phyloP scores from a whole-genome alignment of 2,329 filamentous ascomycete genomes.

The Diaporthe ilicicola region DNA sequence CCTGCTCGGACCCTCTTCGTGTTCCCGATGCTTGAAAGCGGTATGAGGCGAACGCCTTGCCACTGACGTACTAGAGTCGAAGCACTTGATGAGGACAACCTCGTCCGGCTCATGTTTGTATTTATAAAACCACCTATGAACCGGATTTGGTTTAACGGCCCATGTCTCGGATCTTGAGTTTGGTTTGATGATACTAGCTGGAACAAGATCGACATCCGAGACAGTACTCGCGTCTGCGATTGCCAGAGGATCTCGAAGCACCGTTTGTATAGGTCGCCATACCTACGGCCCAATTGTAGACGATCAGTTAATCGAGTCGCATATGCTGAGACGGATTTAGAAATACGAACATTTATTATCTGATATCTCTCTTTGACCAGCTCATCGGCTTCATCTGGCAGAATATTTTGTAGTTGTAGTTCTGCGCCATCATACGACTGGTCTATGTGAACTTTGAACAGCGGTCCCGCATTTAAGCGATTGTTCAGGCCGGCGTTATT shows the following conservation, averaged over 20 bases:
- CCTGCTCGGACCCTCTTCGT: constrained; percentile 46
- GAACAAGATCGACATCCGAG: constrained; percentile 49
- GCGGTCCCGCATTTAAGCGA: constrained; percentile 62
- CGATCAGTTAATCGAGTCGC: neutral
- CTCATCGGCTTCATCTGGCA: constrained; percentile 37
- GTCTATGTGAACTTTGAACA: constrained; percentile 58
- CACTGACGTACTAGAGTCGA: constrained; percentile 55
- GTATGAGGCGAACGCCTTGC: constrained; percentile 39
- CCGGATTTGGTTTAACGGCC: constrained; percentile 16
- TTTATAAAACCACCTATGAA: constrained; percentile 58
- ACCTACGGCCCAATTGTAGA: constrained; percentile 36
- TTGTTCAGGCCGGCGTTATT: constrained; percentile 73
- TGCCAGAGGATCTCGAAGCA: constrained; percentile 52
- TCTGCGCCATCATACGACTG: constrained; percentile 43
- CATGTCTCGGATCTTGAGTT: constrained; percentile 29
- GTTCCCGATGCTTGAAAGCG: constrained; percentile 35
- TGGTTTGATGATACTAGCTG: constrained; percentile 47
- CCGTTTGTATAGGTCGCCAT: constrained; percentile 58
- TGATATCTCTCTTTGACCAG: constrained; percentile 46
- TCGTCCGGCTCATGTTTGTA: constrained; percentile 59
- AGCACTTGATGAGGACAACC: constrained; percentile 69
- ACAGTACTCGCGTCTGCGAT: constrained; percentile 50
- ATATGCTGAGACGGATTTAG: no score
- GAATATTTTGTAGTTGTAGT: constrained; percentile 35
- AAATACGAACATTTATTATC: constrained; percentile 47